Conservation (phyloP, 192 early-diverging fungal genomes). For the Coemansia sp. region DNA sequence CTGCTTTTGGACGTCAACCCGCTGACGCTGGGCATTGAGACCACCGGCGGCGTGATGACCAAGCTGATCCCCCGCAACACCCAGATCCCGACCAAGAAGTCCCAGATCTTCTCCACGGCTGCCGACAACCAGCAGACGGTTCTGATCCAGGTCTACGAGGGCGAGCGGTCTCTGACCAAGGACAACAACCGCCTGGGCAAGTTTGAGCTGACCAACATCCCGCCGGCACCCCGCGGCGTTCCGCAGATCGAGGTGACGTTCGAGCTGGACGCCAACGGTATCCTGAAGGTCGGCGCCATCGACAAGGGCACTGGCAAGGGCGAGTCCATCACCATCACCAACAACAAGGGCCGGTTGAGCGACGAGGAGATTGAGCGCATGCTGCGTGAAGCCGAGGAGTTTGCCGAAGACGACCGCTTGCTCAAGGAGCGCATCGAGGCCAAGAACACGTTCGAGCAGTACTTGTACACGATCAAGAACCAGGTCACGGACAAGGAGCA, state of each 20-base stretch:
- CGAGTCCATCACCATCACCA: conserved; percentile 94
- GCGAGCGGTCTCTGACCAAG: conserved; percentile 95
- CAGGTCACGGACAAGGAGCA: conserved; percentile 82
- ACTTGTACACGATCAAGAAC: conserved; percentile 85
- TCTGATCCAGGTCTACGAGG: conserved; percentile 96
- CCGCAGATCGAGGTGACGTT: conserved; percentile 98
- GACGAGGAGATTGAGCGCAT: conserved; percentile 97
- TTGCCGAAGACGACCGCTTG: conserved; percentile 83
- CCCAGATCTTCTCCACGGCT: conserved; percentile 97
- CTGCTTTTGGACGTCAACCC: conserved; percentile 93
- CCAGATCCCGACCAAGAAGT: conserved; percentile 94
- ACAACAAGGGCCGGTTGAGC: conserved; percentile 93
- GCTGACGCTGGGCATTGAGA: conserved; percentile 96
- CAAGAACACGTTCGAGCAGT: conserved; percentile 89
- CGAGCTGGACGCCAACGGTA: conserved; percentile 92
- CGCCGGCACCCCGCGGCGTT: conserved; percentile 90
- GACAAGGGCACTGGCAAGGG: conserved; percentile 98
- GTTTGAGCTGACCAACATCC: conserved; percentile 94
- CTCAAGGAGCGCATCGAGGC: conserved; percentile 85
- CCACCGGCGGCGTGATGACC: conserved; percentile 96
- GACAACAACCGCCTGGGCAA: conserved; percentile 98
- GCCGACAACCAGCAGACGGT: conserved; percentile 96
- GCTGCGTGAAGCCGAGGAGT: conserved; percentile 92
- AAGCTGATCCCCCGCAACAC: conserved; percentile 93
- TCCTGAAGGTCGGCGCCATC: conserved; percentile 86